A percentile compares a stretch with the other conserved stretches of the same genome.
phyloP scores from a whole-genome alignment of 176 grass and related monocot species.

The Chloris gayana region DNA sequence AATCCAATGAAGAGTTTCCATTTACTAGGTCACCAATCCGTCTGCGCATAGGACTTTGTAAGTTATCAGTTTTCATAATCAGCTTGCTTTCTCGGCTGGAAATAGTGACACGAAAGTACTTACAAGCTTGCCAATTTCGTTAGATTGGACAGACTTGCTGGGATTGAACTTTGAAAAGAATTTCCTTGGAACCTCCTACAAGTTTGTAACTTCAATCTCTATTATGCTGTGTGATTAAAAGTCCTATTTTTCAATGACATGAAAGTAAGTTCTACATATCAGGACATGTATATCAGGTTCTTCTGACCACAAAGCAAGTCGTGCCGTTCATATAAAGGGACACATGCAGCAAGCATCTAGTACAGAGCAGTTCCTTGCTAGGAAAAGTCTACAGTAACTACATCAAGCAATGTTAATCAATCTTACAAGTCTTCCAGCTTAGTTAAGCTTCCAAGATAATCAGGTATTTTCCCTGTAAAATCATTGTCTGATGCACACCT shows the following conservation, averaged over 20 bases:
- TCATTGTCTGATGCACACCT: conserved; percentile 31
- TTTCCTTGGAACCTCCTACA: conserved; percentile 75
- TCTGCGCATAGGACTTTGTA: conserved; percentile 33
- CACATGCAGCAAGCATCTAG: neutral
- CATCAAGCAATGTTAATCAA: neutral
- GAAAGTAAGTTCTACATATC: neutral
- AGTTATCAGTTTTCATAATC: neutral
- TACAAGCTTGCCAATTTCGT: conserved; percentile 48
- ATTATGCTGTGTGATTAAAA: neutral
- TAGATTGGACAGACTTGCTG: conserved; percentile 65
- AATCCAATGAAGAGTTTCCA: conserved; percentile 57
- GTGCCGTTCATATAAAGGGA: neutral
- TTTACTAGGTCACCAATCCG: conserved; percentile 62
- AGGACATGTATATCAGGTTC: neutral
- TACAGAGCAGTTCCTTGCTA: too few species aligned
- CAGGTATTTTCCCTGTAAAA: conserved; percentile 34
- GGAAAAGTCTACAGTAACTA: too few species aligned
- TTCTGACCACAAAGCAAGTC: neutral
- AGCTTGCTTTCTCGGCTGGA: neutral
- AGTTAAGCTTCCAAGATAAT: conserved; percentile 19
- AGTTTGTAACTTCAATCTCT: conserved; percentile 1
- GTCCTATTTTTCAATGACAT: neutral
- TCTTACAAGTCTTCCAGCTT: conserved; percentile 30
- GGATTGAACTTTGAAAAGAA: conserved; percentile 74
- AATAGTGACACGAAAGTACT: conserved; percentile 8